Percentiles rank a stretch among this genome's conserved stretches.
phyloP scores from a whole-genome alignment of 1,284 basidiomycete genomes.

The Caloboletus firmus region DNA sequence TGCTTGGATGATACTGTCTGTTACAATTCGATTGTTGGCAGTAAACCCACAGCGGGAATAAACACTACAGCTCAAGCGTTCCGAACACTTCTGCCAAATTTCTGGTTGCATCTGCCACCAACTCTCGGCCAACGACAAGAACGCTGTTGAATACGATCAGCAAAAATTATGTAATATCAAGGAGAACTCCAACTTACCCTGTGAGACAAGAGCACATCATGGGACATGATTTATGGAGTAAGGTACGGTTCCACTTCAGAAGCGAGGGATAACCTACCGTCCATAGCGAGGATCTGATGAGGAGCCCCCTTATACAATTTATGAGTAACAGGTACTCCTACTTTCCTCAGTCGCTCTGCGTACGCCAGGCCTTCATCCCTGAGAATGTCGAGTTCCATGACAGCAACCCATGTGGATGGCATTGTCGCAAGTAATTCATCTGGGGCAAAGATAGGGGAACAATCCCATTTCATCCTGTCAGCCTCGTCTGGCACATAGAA shows the following conservation, averaged over 20 bases:
- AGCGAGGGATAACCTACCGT: conserved; percentile 38
- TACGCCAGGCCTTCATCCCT: conserved; percentile 55
- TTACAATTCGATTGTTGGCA: background rate
- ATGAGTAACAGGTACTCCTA: conserved; percentile 45
- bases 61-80: conserved; percentile 5
- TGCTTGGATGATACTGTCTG: background rate
- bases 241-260: background rate
- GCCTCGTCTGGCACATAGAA: conserved; percentile 48
- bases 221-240: conserved; percentile 20
- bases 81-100: conserved; percentile 40
- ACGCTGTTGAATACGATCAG: conserved; percentile 30
- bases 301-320: conserved; percentile 47
- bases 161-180: background rate
- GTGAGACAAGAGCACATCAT: background rate
- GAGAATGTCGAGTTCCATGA: conserved; percentile 55
- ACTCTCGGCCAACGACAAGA: conserved; percentile 38
- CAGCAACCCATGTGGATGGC: conserved; percentile 49
- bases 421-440: conserved; percentile 44
- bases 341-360: conserved; percentile 45
- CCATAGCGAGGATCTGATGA: conserved; percentile 52
- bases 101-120: conserved; percentile 43
- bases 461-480: conserved; percentile 49
- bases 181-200: conserved; percentile 26
- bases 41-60: background rate
- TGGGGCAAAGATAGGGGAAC: conserved; percentile 52